Conservation (phyloP, 2,329 filamentous ascomycete species). For the Botrytis sinoallii region DNA sequence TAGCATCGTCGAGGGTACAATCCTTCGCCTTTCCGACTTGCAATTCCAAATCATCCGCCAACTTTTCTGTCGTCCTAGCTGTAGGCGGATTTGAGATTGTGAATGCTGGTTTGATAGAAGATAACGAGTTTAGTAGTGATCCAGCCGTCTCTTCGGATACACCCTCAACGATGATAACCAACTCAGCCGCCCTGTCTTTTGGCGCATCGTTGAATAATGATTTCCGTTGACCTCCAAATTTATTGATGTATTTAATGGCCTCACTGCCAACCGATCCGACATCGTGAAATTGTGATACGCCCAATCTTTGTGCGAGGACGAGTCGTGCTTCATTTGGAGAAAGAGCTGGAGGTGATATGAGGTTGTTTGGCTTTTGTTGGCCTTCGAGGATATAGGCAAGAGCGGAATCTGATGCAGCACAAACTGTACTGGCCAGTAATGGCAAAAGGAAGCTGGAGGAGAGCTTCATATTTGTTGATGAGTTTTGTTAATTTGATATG, state of each 20-base stretch:
- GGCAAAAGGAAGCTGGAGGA: slow-evolving; percentile 41
- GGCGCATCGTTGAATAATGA: slow-evolving; percentile 48
- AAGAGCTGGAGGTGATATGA: slow-evolving; percentile 48
- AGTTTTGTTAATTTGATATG: slow-evolving; percentile 21
- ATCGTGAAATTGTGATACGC: slow-evolving; percentile 45
- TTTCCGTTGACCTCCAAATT: slow-evolving; percentile 53
- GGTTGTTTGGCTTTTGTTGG: slow-evolving; percentile 38
- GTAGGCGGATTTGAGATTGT: slow-evolving; percentile 47
- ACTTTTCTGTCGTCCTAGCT: slow-evolving; percentile 32
- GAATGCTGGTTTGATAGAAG: slow-evolving; percentile 46
- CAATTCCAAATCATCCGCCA: slow-evolving; percentile 34
- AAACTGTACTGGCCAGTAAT: slow-evolving; percentile 39
- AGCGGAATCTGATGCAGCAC: slow-evolving; percentile 40
- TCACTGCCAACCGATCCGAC: slow-evolving; percentile 40
- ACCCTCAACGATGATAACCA: slow-evolving; percentile 59
- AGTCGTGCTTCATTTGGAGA: slow-evolving; percentile 49
- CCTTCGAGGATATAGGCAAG: slow-evolving; percentile 51
- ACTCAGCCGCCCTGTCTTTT: slow-evolving; percentile 43
- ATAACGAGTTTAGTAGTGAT: slow-evolving; percentile 44
- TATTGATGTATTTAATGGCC: slow-evolving; percentile 56
- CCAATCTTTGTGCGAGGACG: slow-evolving; percentile 57
- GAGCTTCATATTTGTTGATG: slow-evolving; percentile 42
- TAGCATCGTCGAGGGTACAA: slow-evolving; percentile 32
- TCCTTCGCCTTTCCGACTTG: slow-evolving; percentile 29
- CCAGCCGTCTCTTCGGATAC: slow-evolving; percentile 46